phyloP scores from a whole-genome alignment of 148 eudicot species.

The Rhododendron simsii region DNA sequence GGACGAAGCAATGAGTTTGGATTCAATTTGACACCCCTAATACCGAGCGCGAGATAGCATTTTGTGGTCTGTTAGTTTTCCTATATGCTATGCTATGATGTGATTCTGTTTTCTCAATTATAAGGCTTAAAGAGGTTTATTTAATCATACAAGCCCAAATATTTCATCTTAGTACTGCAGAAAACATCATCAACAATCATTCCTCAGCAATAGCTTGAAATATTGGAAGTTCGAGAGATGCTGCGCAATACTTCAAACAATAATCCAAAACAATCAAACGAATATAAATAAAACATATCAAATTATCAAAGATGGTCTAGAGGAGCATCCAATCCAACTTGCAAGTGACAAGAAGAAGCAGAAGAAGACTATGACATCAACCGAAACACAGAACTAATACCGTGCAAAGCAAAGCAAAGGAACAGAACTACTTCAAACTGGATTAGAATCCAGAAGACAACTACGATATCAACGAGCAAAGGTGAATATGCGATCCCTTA shows the following conservation, averaged over 20 bases:
- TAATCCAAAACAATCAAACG: neutral
- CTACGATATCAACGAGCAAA: neutral
- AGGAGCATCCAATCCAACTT: neutral
- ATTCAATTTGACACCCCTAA: too few relatives aligned
- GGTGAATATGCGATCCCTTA: neutral
- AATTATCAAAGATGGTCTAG: neutral
- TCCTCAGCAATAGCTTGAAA: neutral
- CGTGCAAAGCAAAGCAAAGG: neutral
- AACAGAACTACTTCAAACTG: constrained; percentile 1
- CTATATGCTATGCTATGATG: neutral
- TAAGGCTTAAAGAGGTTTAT: neutral
- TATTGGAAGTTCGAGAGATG: neutral
- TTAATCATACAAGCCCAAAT: neutral
- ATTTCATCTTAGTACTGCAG: neutral
- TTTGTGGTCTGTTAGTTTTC: neutral
- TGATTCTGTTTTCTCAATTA: neutral
- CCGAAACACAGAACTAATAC: neutral
- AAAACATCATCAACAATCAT: neutral
- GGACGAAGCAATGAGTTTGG: too few relatives aligned
- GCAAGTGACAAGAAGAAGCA: neutral
- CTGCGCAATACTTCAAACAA: neutral
- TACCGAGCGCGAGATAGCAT: neutral
- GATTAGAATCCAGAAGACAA: neutral
- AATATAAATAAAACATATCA: neutral
- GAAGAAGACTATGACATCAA: neutral